Evolutionary conservation across 139 green algal genomes (phyloP).

Genomic region (Chlorella sorokiniana): DNA sequence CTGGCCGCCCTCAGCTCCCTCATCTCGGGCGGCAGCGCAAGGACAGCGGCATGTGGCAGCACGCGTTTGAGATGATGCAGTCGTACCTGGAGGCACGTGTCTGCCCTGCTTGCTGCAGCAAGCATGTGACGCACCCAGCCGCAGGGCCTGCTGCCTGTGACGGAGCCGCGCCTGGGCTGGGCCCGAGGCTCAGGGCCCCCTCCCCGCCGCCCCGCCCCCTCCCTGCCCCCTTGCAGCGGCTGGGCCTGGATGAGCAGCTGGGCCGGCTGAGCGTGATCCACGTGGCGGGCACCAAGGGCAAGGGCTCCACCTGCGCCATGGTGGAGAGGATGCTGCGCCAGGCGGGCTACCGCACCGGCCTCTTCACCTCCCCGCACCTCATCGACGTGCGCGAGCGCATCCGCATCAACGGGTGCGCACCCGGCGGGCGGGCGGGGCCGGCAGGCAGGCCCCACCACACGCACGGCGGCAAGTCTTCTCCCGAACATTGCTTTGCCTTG

Average conservation of each 20-base stretch:
- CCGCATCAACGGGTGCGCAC: conserved; percentile 70
- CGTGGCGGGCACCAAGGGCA: conserved; percentile 93
- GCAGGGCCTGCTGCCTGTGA: neutral
- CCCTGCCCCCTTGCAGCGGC: conserved; percentile 45
- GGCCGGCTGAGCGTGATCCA: conserved; percentile 79
- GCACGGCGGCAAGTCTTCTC: neutral
- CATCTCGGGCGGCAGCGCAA: conserved; percentile 66
- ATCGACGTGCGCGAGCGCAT: conserved; percentile 89
- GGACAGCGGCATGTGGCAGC: conserved; percentile 62
- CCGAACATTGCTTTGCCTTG: neutral
- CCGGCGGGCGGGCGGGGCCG: too few relatives aligned
- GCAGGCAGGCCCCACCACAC: neutral
- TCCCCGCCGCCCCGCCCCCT: neutral
- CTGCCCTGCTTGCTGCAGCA: neutral
- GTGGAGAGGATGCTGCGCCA: conserved; percentile 80
- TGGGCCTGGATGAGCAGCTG: conserved; percentile 67
- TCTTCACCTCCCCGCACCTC: conserved; percentile 92
- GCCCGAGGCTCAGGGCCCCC: neutral
- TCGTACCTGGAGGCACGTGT: conserved; percentile 74
- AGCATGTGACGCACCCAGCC: neutral
- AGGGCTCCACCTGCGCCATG: conserved; percentile 91
- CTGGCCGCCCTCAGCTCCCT: conserved; percentile 60
- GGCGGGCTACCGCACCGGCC: conserved; percentile 80
- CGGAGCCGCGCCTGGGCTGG: neutral
- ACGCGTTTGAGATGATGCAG: conserved; percentile 77